Evolutionary conservation across 164 flowering plant species (phyloP).

Genomic region (Vitis amurensis): DNA sequence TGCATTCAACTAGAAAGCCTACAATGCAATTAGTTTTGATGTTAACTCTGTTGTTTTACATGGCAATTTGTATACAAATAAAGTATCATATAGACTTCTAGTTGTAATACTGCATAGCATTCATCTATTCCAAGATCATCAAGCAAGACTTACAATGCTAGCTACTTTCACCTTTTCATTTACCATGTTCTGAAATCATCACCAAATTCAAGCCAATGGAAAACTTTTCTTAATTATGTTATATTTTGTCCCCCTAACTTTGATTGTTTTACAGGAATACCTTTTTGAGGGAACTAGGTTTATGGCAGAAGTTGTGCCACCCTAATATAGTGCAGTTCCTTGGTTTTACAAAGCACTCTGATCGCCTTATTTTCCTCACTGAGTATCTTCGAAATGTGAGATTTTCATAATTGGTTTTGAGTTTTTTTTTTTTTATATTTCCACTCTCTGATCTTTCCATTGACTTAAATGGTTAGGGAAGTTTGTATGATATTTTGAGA

Average conservation of each 20-base stretch:
- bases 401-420: neutral
- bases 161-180: too few species aligned
- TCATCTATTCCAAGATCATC: too few species aligned
- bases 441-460: slow-evolving; percentile 4
- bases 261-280: slow-evolving; percentile 24
- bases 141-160: too few species aligned
- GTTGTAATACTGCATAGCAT: too few species aligned
- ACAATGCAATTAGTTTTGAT: too few species aligned
- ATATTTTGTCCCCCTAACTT: neutral
- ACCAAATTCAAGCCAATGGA: too few species aligned
- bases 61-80: too few species aligned
- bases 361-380: slow-evolving; percentile 55
- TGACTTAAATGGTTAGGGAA: slow-evolving; percentile 36
- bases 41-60: too few species aligned
- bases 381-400: slow-evolving; percentile 63
- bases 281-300: slow-evolving; percentile 50
- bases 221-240: neutral
- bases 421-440: neutral
- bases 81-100: too few species aligned
- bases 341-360: slow-evolving; percentile 49
- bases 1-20: too few species aligned
- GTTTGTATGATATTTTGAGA: slow-evolving; percentile 50
- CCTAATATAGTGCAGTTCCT: slow-evolving; percentile 74
- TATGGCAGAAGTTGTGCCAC: slow-evolving; percentile 64
- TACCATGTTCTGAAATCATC: too few species aligned